phyloP scores from a whole-genome alignment of 148 eudicot genomes.

The Rhododendron ferrugineum region DNA sequence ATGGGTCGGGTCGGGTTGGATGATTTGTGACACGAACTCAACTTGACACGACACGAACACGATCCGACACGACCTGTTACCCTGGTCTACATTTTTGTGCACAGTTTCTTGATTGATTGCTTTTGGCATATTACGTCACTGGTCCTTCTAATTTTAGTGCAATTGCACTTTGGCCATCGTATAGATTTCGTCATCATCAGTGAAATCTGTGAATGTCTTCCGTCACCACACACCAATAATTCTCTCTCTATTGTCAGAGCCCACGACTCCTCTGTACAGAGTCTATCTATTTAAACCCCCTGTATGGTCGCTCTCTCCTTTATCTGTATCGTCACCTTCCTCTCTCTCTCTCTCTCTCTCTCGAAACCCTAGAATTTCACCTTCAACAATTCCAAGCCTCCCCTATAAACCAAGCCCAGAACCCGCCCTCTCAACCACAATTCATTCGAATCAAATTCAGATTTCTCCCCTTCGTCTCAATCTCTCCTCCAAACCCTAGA shows the following conservation, averaged over 20 bases:
- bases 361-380: constrained; percentile 8
- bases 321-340: neutral
- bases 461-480: neutral
- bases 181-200: neutral
- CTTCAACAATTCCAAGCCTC: neutral
- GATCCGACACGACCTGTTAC: too few relatives aligned
- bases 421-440: neutral
- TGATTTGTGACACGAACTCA: too few relatives aligned
- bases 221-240: constrained; percentile 2
- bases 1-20: too few relatives aligned
- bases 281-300: neutral
- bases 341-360: neutral
- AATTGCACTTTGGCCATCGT: neutral
- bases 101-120: too few relatives aligned
- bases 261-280: too few relatives aligned
- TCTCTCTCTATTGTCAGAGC: neutral
- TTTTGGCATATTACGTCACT: neutral
- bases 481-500: constrained; percentile 9
- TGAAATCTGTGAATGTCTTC: neutral
- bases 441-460: neutral
- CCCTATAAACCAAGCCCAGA: neutral
- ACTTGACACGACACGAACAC: too few relatives aligned
- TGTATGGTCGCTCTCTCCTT: neutral
- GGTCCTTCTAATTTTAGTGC: neutral
- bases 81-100: too few relatives aligned